Base-by-base conservation (phyloP, 2,329 filamentous ascomycete genomes). In the Pleomassaria siparia region DNA sequence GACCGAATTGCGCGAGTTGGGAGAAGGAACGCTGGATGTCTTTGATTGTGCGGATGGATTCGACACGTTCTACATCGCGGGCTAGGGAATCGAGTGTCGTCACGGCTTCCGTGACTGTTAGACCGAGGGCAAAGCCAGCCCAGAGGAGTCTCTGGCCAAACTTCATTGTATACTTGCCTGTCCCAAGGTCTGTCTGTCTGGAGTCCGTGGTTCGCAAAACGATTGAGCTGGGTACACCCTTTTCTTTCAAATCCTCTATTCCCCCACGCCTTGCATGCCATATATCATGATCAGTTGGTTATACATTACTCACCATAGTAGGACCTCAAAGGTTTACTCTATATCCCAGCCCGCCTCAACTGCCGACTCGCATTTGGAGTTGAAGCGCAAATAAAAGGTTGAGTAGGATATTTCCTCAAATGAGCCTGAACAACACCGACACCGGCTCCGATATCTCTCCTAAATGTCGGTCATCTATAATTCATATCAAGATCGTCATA, bases 31-130 rank as follows among this genome's bases (percentile, higher is more conserved):
- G 53, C 42, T 58, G 51, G 26, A 61, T 35, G 32, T 64, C 49
- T 40, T 64, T 64, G 30, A 64, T 56, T 20, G 51, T 50, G 29
- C 59, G 59, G 29, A 64, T 51, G 4, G 56, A 62, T 46, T 62
- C 59, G 13, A 60, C 53, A n/a, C 54, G 47, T 7, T 49, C 21
- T 10, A 61, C 32, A 9, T 54, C 45, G 8, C 52, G 53, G 3
- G 59, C 58, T 10, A 62, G 53, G 3, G 29, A 35, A 28, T 54
- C 39, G 22, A 54, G 43, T 18, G 42, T 40, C 15, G 50, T 36
- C 10, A 22, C 41, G 2, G 32, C 40, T 12, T 25, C 37, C 12
- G 25, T 39, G 13, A 40, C 7, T 4, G 8, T 2, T 13, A 33
- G 29, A 13, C 26, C 16, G 29, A 28, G 4, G 12, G 41, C 28